phyloP scores from a whole-genome alignment of 805 yeast genomes.

The Ogataea neopini region DNA sequence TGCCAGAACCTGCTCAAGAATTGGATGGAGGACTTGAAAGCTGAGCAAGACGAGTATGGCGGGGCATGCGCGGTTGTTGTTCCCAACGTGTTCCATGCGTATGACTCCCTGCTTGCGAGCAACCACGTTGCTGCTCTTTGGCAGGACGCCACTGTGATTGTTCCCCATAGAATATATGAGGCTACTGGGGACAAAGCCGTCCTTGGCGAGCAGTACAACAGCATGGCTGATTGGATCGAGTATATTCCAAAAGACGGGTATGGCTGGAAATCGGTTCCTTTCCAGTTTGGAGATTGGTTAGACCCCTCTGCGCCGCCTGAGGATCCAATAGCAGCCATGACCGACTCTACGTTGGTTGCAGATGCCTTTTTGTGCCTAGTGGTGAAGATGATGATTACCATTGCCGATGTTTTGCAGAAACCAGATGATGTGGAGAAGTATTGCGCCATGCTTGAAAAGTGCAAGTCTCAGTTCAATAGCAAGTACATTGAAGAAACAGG shows the following conservation, averaged over 20 bases:
- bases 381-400: conserved; percentile 12
- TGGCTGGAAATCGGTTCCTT: conserved; percentile 16
- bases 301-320: conserved; percentile 32
- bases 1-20: conserved; percentile 19
- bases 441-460: conserved; percentile 7
- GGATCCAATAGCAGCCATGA: conserved; percentile 24
- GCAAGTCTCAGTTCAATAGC: conserved; percentile 18
- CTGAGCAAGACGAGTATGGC: conserved; percentile 24
- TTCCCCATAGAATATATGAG: conserved; percentile 19
- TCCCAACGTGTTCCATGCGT: conserved; percentile 22
- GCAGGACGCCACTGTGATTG: conserved; percentile 28
- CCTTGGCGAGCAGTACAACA: conserved; percentile 13
- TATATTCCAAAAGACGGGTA: conserved; percentile 18
- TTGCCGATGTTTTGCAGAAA: conserved; percentile 14
- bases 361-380: conserved; percentile 26
- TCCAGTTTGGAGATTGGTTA: conserved; percentile 34
- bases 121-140: conserved; percentile 22
- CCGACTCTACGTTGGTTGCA: conserved; percentile 27
- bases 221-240: conserved; percentile 20
- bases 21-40: conserved; percentile 25
- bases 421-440: conserved; percentile 15
- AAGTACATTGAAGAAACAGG: conserved; percentile 25
- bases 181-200: conserved; percentile 14
- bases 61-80: conserved; percentile 24
- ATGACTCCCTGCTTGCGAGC: conserved; percentile 11